Conservation (phyloP, 805 yeast genomes). For the Wickerhamiella azymoides region DNA sequence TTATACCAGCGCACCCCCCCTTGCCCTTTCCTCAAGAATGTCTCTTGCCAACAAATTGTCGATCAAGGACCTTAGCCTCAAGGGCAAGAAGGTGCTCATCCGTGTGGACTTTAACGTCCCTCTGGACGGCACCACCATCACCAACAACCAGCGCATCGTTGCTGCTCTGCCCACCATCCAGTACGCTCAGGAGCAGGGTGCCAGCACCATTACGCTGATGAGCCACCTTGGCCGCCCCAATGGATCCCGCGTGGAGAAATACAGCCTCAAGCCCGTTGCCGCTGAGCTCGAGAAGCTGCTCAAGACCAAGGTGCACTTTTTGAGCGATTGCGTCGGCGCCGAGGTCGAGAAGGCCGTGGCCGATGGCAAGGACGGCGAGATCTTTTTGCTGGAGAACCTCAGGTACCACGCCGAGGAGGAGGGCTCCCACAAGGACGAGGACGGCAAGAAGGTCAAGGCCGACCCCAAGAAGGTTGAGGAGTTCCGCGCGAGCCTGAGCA, state of each 20-base stretch:
- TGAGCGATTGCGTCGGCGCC: slow-evolving; percentile 82
- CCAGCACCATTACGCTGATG: slow-evolving; percentile 84
- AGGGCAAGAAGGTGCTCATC: slow-evolving; percentile 92
- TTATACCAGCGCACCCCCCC: background rate
- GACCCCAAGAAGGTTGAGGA: slow-evolving; percentile 65
- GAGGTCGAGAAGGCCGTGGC: slow-evolving; percentile 74
- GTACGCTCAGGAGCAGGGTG: slow-evolving; percentile 80
- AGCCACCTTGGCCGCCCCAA: slow-evolving; percentile 99
- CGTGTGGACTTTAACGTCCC: slow-evolving; percentile 57
- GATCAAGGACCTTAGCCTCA: slow-evolving; percentile 75
- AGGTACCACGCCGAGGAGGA: slow-evolving; percentile 88
- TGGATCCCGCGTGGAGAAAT: slow-evolving; percentile 76
- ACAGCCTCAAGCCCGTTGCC: slow-evolving; percentile 87
- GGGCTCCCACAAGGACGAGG: slow-evolving; percentile 84
- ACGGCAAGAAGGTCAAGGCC: slow-evolving; percentile 86
- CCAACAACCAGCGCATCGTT: slow-evolving; percentile 98
- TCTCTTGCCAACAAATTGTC: slow-evolving; percentile 88
- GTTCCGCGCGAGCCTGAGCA: slow-evolving; percentile 82
- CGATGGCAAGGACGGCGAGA: slow-evolving; percentile 61
- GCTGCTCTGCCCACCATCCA: slow-evolving; percentile 98
- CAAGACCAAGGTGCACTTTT: slow-evolving; percentile 61
- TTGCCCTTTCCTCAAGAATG: slow-evolving; percentile 37
- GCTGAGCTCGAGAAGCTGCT: slow-evolving; percentile 72
- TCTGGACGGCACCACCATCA: slow-evolving; percentile 88
- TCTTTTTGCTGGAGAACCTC: slow-evolving; percentile 88